Conservation (phyloP, 495 filamentous ascomycete species). For the Podospora bellae-mahoneyi region DNA sequence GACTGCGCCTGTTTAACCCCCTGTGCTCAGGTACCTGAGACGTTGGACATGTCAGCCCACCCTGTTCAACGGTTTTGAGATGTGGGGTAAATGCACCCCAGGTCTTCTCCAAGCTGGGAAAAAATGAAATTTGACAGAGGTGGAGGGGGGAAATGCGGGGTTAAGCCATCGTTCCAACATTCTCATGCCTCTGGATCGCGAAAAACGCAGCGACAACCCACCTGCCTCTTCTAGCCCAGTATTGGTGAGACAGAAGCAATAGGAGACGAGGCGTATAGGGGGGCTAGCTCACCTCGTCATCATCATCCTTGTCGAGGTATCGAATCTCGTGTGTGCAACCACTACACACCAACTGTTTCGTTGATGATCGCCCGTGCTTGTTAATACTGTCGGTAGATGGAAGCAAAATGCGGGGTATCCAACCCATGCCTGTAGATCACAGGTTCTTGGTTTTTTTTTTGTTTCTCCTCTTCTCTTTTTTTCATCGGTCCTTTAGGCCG, state of each 20-base stretch:
- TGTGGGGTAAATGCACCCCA: constrained; percentile 20
- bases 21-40: constrained; percentile 18
- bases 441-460: not conserved
- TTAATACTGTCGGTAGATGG: constrained; percentile 15
- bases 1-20: not conserved
- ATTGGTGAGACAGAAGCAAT: not conserved
- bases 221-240: constrained; percentile 22
- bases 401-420: constrained; percentile 19
- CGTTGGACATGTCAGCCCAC: not conserved
- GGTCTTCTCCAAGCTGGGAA: constrained; percentile 10
- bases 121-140: constrained; percentile 10
- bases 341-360: not conserved
- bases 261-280: constrained; percentile 12
- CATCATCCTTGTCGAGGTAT: not conserved
- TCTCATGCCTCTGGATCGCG: constrained; percentile 17
- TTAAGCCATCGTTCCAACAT: constrained; percentile 5
- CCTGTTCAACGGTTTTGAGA: not conserved
- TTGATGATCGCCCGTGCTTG: not conserved
- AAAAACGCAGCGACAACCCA: constrained; percentile 14
- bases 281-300: not conserved
- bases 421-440: constrained; percentile 1
- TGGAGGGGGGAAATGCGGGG: constrained; percentile 13
- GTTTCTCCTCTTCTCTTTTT: not conserved
- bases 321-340: not conserved
- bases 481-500: constrained; percentile 11